Conservation (phyloP, 2,329 filamentous ascomycete species). For the Sarocladiaceae sp. region DNA sequence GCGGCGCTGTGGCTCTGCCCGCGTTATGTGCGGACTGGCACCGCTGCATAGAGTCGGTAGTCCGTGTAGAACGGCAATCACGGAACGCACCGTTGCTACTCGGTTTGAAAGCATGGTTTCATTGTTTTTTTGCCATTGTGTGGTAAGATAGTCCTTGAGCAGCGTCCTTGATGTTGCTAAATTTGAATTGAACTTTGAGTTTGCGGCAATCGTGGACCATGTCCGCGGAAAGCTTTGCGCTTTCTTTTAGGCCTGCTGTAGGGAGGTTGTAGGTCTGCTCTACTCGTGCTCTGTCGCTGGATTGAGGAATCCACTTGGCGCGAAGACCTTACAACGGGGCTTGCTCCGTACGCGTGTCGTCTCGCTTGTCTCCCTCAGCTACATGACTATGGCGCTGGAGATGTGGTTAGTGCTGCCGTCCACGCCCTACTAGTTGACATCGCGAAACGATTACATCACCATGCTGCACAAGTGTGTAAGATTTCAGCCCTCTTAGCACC, state of each 20-base stretch:
- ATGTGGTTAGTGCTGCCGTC: background rate
- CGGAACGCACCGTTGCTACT: too few species aligned
- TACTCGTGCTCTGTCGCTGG: background rate
- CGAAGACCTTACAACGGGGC: background rate
- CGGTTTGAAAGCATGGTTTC: too few species aligned
- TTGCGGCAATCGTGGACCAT: too few species aligned
- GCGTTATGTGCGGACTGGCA: constrained; percentile 5
- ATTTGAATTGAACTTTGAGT: too few species aligned
- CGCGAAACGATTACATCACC: constrained; percentile 1
- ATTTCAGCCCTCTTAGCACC: background rate
- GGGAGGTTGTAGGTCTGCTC: background rate
- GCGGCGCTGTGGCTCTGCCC: background rate
- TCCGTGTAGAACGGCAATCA: too few species aligned
- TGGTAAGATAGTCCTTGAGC: too few species aligned
- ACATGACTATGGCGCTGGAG: background rate
- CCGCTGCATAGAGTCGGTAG: background rate
- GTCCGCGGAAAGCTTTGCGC: background rate
- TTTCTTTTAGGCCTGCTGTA: too few species aligned
- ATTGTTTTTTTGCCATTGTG: too few species aligned
- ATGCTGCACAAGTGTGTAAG: background rate
- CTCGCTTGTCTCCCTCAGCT: background rate
- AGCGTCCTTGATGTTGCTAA: too few species aligned
- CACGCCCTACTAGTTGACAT: background rate
- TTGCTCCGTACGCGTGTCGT: constrained; percentile 4
- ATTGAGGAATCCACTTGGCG: background rate